phyloP scores from a whole-genome alignment of 2,329 filamentous ascomycete genomes.

The Claviceps quebecensis region DNA sequence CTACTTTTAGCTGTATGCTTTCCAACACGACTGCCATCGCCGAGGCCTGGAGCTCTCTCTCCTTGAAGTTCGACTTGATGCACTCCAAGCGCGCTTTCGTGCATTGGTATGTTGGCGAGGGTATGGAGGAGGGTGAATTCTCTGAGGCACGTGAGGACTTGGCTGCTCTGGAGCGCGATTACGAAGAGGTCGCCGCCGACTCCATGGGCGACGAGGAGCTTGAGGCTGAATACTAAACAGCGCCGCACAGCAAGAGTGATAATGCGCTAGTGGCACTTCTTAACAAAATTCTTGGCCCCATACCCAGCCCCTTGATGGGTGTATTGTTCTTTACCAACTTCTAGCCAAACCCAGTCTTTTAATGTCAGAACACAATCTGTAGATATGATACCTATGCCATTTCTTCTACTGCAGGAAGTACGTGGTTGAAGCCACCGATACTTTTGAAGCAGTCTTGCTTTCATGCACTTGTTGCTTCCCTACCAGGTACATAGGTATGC shows the following conservation, averaged over 20 bases:
- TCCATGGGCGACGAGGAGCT: conserved; percentile 76
- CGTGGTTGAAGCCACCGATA: background rate
- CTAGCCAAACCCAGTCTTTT: conserved; percentile 22
- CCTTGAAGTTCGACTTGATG: conserved; percentile 99
- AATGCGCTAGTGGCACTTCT: conserved; percentile 7
- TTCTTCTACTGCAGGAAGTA: background rate
- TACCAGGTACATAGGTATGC: background rate
- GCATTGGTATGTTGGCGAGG: conserved; percentile 99
- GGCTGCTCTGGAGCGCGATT: conserved; percentile 93
- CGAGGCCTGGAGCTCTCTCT: conserved; percentile 93
- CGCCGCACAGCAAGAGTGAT: conserved; percentile 3
- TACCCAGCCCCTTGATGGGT: conserved; percentile 15
- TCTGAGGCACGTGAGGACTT: conserved; percentile 97
- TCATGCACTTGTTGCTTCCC: background rate
- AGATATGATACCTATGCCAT: conserved; percentile 9
- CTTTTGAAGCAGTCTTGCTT: no score
- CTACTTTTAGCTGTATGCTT: conserved; percentile 67
- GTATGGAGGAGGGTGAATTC: conserved; percentile 99
- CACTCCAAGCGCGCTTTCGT: conserved; percentile 99
- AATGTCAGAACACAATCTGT: conserved; percentile 22
- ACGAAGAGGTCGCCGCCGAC: conserved; percentile 96
- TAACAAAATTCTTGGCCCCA: conserved; percentile 12
- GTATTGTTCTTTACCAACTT: conserved; percentile 26
- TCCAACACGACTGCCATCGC: conserved; percentile 98
- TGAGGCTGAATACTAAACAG: conserved; percentile 77